Evolutionary conservation across 192 early-diverging fungal genomes (phyloP), one percentile per base, ranked within the genome.

Genomic region (Entomortierella chlamydospora): DNA sequence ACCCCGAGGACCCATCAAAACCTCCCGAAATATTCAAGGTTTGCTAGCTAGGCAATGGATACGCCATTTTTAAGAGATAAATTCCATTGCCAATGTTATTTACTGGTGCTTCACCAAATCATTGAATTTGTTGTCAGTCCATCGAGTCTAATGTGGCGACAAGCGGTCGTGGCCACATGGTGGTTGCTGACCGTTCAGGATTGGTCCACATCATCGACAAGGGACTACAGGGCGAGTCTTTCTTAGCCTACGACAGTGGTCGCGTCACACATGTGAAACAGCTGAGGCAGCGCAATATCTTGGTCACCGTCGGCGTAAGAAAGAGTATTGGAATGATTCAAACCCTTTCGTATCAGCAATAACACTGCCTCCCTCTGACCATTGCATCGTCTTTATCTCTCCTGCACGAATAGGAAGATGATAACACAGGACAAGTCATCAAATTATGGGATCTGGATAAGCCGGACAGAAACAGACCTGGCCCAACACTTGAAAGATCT

Each of bases 371-470:
- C n/a, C n/a, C n/a, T n/a, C n/a, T n/a, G n/a, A n/a, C n/a, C n/a
- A n/a, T n/a, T n/a, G n/a, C n/a, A n/a, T n/a, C n/a, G n/a, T n/a
- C n/a, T n/a, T n/a, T n/a, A n/a, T n/a, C n/a, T n/a, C n/a, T n/a
- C n/a, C n/a, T n/a, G n/a, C n/a, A n/a, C n/a, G n/a, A 54, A 30
- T 72, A 89, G 86, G 88, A 89, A 63, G 85, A 85, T 22, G 86
- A 89, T 39, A 47, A 56, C 50, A 45, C 61, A 17, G 61, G 56
- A 2, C 93, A 93, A 8, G 72, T 91, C 23, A 86, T 96, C 58
- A 93, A 91, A 69, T 73, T 96, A 30, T 96, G 94, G 94, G 93
- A 95, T 64, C 81, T 95, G 17, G 93, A 95, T 67, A 92, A 91
- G 70, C 72, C 70, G 41, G 78, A 83, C 37, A 65, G 83, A 70